Conservation (phyloP, 2,329 filamentous ascomycete genomes). For the Alternaria metachromatica region DNA sequence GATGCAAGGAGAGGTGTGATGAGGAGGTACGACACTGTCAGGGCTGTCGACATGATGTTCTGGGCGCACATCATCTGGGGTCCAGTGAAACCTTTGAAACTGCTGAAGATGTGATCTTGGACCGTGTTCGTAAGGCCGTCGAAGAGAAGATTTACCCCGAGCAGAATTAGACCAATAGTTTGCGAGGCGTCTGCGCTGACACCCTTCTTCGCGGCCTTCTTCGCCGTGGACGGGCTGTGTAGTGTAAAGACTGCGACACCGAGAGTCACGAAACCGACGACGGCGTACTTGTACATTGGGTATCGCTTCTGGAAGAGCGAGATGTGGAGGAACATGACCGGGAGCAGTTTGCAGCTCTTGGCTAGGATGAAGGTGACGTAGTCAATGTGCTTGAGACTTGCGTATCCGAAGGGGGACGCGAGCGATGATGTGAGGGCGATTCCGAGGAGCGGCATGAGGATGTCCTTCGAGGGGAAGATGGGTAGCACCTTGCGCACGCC, state of each 20-base stretch:
- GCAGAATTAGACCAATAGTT: conserved; percentile 79
- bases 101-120: conserved; percentile 88
- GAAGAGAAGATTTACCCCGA: conserved; percentile 89
- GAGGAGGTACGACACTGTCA: conserved; percentile 79
- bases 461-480: conserved; percentile 78
- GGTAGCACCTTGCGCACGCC: conserved; percentile 50
- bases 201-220: conserved; percentile 47
- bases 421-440: conserved; percentile 88
- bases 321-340: conserved; percentile 96
- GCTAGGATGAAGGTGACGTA: conserved; percentile 98
- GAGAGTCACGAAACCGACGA: conserved; percentile 87
- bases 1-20: conserved; percentile 79
- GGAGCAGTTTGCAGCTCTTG: conserved; percentile 98
- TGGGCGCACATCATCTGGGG: conserved; percentile 99
- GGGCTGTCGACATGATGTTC: conserved; percentile 81
- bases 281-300: conserved; percentile 94
- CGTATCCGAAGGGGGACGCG: conserved; percentile 95
- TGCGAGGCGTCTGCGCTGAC: conserved; percentile 70
- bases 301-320: conserved; percentile 88
- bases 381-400: conserved; percentile 89
- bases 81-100: conserved; percentile 80
- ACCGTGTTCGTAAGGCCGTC: conserved; percentile 96
- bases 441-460: conserved; percentile 79
- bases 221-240: conserved; percentile 64
- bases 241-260: conserved; percentile 96